Evolutionary conservation across 768 basidiomycete species (phyloP), one percentile per base, ranked within the genome.

Genomic region (Russula foetens): DNA sequence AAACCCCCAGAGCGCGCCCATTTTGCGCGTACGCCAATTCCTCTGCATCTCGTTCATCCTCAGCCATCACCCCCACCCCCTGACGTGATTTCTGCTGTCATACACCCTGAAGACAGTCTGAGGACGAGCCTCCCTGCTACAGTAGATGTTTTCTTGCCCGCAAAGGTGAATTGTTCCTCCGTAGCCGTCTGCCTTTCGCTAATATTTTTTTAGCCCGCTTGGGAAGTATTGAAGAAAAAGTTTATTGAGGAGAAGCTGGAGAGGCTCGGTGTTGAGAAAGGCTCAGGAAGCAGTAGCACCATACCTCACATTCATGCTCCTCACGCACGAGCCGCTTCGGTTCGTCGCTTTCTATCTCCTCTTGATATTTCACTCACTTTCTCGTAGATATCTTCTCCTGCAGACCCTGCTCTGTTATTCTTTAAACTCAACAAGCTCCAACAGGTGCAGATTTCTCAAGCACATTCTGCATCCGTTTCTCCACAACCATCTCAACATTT

Each of bases 361-460:
- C 63, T 45, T 44, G 38, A 31, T 58, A 55, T 59, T 35, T 35
- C 31, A n/a, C 45, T 58, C 49, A 60, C 17, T 19, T 31, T 24
- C 46, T 48, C 60, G 24, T 68, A 93, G 91, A 89, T 92, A 73
- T 92, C 91, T 2, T 92, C 90, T n/a, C 90, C 91, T 29, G 90
- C 90, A 4, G 91, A 92, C 69, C 90, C 91, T 29, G 86, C 88
- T 21, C 72, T 93, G 24, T 76, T 93, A 21, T 79, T 84, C 65
- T 91, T 87, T 74, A 92, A 90, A 71, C 76, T 92, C 46, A 90
- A 90, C 74, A 90, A 90, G 72, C 76, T 93, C 11, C 90, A 90
- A 63, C 85, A 85, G 72, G 79, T 85, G 0, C 87, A 89, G 56
- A 80, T 66, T 54, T 73, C 81, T 3, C 74, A 79, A 4, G 69